Conservation (phyloP, 495 filamentous ascomycete species). For the Penicillium arizonense region DNA sequence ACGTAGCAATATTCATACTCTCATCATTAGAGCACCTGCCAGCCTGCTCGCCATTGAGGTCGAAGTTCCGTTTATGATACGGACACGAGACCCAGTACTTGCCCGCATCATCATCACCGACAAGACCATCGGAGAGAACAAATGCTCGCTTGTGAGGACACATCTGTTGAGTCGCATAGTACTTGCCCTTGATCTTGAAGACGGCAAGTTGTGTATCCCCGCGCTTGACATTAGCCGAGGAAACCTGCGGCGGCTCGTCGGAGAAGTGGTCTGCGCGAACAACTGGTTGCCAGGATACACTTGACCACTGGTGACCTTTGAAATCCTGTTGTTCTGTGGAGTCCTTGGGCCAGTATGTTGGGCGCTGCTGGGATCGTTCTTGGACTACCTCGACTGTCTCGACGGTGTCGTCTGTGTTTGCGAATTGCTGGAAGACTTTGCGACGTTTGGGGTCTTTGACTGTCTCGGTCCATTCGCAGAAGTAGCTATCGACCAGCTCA, state of each 20-base stretch:
- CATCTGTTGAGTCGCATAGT: slow-evolving; percentile 96
- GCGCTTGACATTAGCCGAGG: slow-evolving; percentile 71
- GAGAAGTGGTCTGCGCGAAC: slow-evolving; percentile 71
- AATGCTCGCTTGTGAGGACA: slow-evolving; percentile 96
- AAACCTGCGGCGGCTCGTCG: slow-evolving; percentile 65
- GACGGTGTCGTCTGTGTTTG: slow-evolving; percentile 74
- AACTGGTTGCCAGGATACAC: slow-evolving; percentile 81
- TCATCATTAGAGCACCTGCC: slow-evolving; percentile 79
- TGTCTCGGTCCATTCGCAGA: slow-evolving; percentile 94
- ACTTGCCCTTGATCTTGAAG: slow-evolving; percentile 82
- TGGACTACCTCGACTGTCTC: slow-evolving; percentile 68
- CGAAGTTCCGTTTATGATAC: slow-evolving; percentile 90
- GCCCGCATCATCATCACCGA: slow-evolving; percentile 67
- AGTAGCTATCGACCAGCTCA: slow-evolving; percentile 81
- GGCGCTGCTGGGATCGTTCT: slow-evolving; percentile 74
- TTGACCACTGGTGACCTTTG: slow-evolving; percentile 68
- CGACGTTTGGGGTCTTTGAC: slow-evolving; percentile 66
- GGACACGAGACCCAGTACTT: slow-evolving; percentile 88
- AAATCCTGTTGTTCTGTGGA: slow-evolving; percentile 67
- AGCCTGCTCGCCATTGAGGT: slow-evolving; percentile 63
- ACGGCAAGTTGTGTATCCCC: slow-evolving; percentile 91
- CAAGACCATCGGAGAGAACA: slow-evolving; percentile 79
- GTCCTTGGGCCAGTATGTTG: slow-evolving; percentile 80
- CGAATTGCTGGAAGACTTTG: slow-evolving; percentile 81
- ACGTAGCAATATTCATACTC: slow-evolving; percentile 79